Base-by-base conservation (phyloP, 768 basidiomycete species). In the Agrocybe chaxingu region DNA sequence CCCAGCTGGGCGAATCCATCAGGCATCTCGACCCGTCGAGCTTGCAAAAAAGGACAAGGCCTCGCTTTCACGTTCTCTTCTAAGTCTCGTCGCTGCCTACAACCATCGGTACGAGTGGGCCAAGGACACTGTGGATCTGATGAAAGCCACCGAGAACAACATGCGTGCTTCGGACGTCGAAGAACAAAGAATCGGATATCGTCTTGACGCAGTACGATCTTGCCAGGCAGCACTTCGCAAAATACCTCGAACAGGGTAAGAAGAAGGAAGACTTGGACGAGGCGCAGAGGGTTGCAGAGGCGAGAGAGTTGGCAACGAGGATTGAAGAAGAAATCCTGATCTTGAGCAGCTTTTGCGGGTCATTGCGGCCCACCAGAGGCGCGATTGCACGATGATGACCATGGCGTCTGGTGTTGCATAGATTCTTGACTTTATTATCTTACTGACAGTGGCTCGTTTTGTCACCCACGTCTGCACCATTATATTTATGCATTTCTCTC, bases 51-150 rank as follows among this genome's bases (percentile, higher is more conserved):
- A 3, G 24, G 24, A n/a, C n/a, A n/a, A 18, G 13, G 32, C 12
- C 12, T 7, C 4, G 47, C n/a, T 8, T 41, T n/a, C 10, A 9
- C 31, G 30, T 5, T 56, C 51, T 29, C 29, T 52, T 5, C 42
- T 16, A 24, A 52, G 39, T 7, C 44, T 56, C 1, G 51, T 48
- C 9, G 40, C 35, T 18, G 51, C 55, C 1, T 48, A 52, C 34
- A 39, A 47, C 30, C 11, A 32, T 7, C 47, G 48, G 10, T 52
- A 49, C 30, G 7, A 43, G 7, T 3, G 8, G 16, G 8, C 4
- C 12, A 11, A 42, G 16, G 29, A 4, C 1, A 2, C 8, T 0
- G 34, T 38, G 39, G 51, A 56, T 16, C 19, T 56, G 11, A 13
- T 48, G 34, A 8, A 45, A 7, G 50, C 54, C 5, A 46, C 52